Conservation (phyloP, 495 filamentous ascomycete genomes). For the Staphylotrichum longicolle region DNA sequence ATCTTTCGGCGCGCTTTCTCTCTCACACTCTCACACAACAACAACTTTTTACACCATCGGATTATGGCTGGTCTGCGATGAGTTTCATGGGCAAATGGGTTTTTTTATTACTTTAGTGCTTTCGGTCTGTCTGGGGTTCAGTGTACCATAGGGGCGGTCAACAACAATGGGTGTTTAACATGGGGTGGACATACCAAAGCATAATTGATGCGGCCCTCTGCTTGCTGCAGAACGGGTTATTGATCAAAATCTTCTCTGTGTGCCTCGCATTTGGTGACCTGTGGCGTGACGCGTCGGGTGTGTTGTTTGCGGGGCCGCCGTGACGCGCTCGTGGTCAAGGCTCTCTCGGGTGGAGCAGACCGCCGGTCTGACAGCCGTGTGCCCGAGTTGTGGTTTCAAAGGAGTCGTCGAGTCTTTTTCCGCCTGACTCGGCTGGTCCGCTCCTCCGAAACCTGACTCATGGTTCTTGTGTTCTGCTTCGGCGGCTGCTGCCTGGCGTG, state of each 20-base stretch:
- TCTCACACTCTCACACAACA: not conserved
- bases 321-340: too few species aligned
- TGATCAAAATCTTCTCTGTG: conserved; percentile 17
- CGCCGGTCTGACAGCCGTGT: too few species aligned
- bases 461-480: too few species aligned
- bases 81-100: conserved; percentile 27
- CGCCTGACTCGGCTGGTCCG: too few species aligned
- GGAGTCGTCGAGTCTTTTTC: too few species aligned
- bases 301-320: not conserved
- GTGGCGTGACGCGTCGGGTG: conserved; percentile 10
- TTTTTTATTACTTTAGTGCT: conserved; percentile 4
- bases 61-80: conserved; percentile 21
- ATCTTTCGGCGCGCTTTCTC: conserved; percentile 17
- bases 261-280: not conserved
- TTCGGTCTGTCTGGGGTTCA: conserved; percentile 9
- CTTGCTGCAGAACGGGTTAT: conserved; percentile 16
- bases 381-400: too few species aligned
- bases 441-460: too few species aligned
- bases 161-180: conserved; percentile 24
- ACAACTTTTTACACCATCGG: conserved; percentile 11
- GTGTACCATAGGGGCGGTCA: conserved; percentile 24
- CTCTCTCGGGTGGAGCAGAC: too few species aligned
- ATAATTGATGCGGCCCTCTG: conserved; percentile 23
- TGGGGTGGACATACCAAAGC: conserved; percentile 23
- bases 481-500: too few species aligned